Evolutionary conservation across 2,329 filamentous ascomycete species (phyloP).

Genomic region (Neocatenulostroma microsporum): DNA sequence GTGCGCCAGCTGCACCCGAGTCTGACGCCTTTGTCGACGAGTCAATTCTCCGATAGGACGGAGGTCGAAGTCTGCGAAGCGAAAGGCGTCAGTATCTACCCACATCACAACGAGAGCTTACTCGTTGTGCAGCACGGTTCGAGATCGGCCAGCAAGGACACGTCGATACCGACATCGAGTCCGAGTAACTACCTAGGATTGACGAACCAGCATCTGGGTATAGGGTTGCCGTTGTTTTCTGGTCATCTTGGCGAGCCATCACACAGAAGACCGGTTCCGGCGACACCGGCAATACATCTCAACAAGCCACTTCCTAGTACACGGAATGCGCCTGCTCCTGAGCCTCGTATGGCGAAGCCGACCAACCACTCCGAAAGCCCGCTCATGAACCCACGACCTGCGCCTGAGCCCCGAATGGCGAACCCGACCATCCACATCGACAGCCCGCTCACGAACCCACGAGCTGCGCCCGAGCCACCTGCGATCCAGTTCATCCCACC

Average conservation of each 20-base stretch:
- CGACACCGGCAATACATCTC: no score
- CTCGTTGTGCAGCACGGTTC: slow-evolving; percentile 52
- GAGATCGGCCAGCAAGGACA: slow-evolving; percentile 8
- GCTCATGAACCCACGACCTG: no score
- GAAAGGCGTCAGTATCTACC: slow-evolving; percentile 52
- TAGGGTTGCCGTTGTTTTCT: slow-evolving; percentile 7
- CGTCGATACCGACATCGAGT: not conserved
- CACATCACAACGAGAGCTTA: slow-evolving; percentile 56
- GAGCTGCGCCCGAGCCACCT: slow-evolving; percentile 51
- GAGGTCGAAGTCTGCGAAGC: slow-evolving; percentile 52
- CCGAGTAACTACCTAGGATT: not conserved
- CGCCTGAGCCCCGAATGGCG: no score
- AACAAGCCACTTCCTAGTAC: no score
- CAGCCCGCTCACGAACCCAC: slow-evolving; percentile 52
- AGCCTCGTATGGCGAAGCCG: no score
- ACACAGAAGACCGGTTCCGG: not conserved
- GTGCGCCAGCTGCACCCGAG: slow-evolving; percentile 16
- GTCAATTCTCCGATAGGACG: slow-evolving; percentile 22
- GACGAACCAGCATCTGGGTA: not conserved
- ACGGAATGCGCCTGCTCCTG: not conserved
- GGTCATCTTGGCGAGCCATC: slow-evolving; percentile 8
- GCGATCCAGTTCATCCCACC: slow-evolving; percentile 49
- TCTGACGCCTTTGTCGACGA: slow-evolving; percentile 20
- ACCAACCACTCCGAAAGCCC: no score
- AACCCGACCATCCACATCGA: slow-evolving; percentile 27